Base-by-base conservation (phyloP, 1,284 basidiomycete species). In the Leccinum fallax region DNA sequence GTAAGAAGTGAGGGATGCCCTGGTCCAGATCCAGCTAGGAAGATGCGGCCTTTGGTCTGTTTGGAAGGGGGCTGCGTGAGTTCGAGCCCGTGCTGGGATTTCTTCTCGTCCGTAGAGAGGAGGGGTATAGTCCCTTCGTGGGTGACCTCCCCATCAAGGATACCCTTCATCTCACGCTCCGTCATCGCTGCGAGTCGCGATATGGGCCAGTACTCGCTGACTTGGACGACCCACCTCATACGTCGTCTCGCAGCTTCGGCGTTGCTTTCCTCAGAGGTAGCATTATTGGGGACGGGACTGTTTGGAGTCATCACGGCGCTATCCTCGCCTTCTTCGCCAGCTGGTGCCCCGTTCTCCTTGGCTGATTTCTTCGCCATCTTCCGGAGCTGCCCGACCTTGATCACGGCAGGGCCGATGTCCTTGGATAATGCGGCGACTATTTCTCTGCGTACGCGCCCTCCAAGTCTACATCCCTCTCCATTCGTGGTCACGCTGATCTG, bases 171-270 rank as follows among this genome's bases (percentile, higher is more conserved):
- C 21, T 95, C 91, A 19, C 74, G 74, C 26, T 85, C 80, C 6
- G 83, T 80, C 82, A 98, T 83, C 9, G 76, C 73, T 2, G 93
- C 90, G 1, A 98, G 83, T 58, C 86, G 86, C 21, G 90, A 84
- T 55, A 96, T 83, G 0, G 93, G 89, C 92, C 94, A 98, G 74
- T 97, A 97, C 75, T 98, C 94, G 81, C 92, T 94, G 70, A 95
- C 85, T 74, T 95, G 94, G 2, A 93, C 88, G 1, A 95, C 89
- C 93, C 93, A 96, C 75, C 89, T 86, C 85, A 95, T 90, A 26
- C 90, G 80, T 53, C 93, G 79, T 58, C 79, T 80, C 53, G 83
- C 78, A 30, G 76, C 74, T 63, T 93, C 90, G 2, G 72, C 62
- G 4, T 72, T 74, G 1, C 78, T 83, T 73, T 91, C 89, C 6